Conservation (phyloP, 768 basidiomycete species). For the Lactarius quietus region DNA sequence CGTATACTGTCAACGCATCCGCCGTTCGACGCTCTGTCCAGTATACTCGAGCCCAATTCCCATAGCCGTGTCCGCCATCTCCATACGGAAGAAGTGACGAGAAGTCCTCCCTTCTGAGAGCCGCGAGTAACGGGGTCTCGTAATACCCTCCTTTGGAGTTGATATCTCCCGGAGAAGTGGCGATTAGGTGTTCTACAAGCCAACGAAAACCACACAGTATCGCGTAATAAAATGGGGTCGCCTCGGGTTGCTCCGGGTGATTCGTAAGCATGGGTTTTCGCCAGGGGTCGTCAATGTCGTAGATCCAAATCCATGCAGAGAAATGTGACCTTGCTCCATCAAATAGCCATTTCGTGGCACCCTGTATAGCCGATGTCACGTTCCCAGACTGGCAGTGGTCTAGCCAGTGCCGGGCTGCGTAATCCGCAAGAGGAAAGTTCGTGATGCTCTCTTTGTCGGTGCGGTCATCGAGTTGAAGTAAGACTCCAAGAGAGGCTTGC, state of each 20-base stretch:
- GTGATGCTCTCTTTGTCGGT: background rate
- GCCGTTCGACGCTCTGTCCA: background rate
- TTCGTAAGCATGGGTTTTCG: background rate
- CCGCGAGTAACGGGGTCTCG: background rate
- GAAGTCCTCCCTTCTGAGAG: too few relatives aligned
- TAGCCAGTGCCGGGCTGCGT: constrained; percentile 3
- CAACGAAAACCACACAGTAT: background rate
- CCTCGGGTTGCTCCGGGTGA: background rate
- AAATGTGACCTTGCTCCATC: background rate
- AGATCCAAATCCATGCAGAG: background rate
- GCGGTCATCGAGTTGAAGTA: background rate
- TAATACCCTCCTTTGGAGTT: background rate
- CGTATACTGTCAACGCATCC: background rate
- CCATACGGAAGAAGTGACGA: background rate
- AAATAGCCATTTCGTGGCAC: background rate
- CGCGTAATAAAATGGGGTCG: constrained; percentile 4
- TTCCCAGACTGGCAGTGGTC: background rate
- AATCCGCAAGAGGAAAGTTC: background rate
- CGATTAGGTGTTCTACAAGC: background rate
- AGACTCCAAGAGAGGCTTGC: background rate
- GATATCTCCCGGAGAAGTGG: background rate
- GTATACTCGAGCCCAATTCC: background rate
- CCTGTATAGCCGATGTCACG: background rate
- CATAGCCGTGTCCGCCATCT: background rate
- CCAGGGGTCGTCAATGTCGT: background rate